These are phyloP conservation scores for Dioszegia crocea DNA, from an alignment of 768 basidiomycete species.

Conservation along the genomic window DNA sequence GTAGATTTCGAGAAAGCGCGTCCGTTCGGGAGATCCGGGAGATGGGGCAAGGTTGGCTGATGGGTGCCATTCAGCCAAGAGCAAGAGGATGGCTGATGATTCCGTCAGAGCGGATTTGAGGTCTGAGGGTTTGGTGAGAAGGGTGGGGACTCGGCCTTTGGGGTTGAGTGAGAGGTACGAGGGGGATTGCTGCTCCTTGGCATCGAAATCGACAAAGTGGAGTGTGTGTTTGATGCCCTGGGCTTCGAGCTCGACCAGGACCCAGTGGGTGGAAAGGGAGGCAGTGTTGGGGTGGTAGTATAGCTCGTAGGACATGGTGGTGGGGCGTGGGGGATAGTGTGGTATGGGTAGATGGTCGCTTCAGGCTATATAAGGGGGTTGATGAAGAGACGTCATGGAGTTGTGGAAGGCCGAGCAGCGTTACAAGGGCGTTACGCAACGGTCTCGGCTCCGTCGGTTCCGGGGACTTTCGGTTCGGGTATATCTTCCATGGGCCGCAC, in stretches of 20 bases:
- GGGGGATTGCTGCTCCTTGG: background rate
- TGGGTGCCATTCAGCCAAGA: slow-evolving; percentile 12
- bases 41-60: slow-evolving; percentile 10
- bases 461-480: too few species aligned
- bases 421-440: too few species aligned
- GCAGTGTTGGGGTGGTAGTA: slow-evolving; percentile 10
- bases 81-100: slow-evolving; percentile 11
- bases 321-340: too few species aligned
- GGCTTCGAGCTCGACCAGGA: slow-evolving; percentile 6
- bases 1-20: slow-evolving; percentile 15
- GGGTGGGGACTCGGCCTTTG: slow-evolving; percentile 15
- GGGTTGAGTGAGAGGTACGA: slow-evolving; percentile 13
- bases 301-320: slow-evolving; percentile 1
- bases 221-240: background rate
- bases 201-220: slow-evolving; percentile 1
- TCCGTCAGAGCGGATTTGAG: slow-evolving; percentile 6
- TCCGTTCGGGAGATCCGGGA: background rate
- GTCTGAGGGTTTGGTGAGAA: background rate
- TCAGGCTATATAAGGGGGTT: too few species aligned
- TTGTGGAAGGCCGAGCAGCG: too few species aligned
- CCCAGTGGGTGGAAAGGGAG: slow-evolving; percentile 10
- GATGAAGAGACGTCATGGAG: too few species aligned
- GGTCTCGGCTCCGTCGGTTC: too few species aligned
- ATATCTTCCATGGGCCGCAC: too few species aligned
- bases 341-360: too few species aligned